Base-by-base conservation (phyloP, 192 early-diverging fungal species). In the Coemansia sp. region DNA sequence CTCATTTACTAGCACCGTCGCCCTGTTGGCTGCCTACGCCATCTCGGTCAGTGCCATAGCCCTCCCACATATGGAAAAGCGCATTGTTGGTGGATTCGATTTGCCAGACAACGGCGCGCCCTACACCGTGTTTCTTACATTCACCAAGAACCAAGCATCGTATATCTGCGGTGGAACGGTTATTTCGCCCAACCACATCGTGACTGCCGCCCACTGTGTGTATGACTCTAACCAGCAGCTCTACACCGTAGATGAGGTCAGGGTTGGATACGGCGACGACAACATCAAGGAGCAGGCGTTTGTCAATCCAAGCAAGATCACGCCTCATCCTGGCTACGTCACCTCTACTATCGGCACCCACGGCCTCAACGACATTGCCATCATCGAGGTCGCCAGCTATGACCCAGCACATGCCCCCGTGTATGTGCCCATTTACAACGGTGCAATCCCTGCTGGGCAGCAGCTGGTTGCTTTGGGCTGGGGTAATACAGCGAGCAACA, bases 151-250 rank as follows among this genome's bases (percentile, higher is more conserved):
- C 14, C n/a, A 62, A 6, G 19, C 23, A 40, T 59, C 44, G 11
- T 63, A 35, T 11, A 16, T 47, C 14, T 74, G 72, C 44, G 72
- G 72, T 17, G 72, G 66, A 40, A 74, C 72, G 6, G 52, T 74
- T 6, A 68, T 74, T 28, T 74, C 72, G 14, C 37, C 66, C 28
- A 19, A 7, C 2, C 62, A 68, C 35, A 62, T 74, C 11, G 23
- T 74, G 43, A 74, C 72, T 21, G 72, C 72, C 1, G 72, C 66
- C 7, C 72, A 74, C 42, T 74, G 72, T n/a, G 49, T 74, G 38
- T 40, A 37, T 16, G 55, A 21, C 42, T 11, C 21, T 0, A 33
- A n/a, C 0, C n/a, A 43, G 11, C 50, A 52, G 26, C 57, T 47
- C 53, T 35, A 74, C 30, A n/a, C n/a, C 9, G 26, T 62, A 13